These are phyloP conservation scores for Umbelopsis sp. DNA, from an alignment of 192 early-diverging fungal species.

Conservation along the genomic window DNA sequence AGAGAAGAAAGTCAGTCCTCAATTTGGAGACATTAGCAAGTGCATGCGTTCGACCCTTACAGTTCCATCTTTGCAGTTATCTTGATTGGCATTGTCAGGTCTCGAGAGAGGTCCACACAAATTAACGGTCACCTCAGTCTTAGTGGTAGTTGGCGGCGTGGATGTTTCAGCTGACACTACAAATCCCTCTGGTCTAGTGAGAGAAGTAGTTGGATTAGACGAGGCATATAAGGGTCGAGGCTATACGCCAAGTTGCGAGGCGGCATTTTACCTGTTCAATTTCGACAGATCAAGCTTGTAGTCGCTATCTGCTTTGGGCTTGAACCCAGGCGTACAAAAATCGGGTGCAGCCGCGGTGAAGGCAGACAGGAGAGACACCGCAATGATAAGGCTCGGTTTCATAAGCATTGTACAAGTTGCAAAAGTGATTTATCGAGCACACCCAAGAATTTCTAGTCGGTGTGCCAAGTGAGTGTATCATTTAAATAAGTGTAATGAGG, in stretches of 20 bases:
- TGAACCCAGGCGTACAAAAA: slow-evolving; percentile 30
- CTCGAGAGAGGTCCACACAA: slow-evolving; percentile 28
- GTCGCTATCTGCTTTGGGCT: slow-evolving; percentile 8
- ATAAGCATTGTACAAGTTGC: not conserved
- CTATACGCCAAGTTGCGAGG: no score
- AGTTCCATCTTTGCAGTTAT: slow-evolving; percentile 26
- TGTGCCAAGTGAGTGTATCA: no score
- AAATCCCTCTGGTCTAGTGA: slow-evolving; percentile 10
- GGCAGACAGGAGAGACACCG: not conserved
- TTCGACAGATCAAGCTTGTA: slow-evolving; percentile 29
- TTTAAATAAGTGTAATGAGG: no score
- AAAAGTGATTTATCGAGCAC: not conserved
- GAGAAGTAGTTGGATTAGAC: not conserved
- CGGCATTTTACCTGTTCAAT: slow-evolving; percentile 29
- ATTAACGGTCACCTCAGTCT: slow-evolving; percentile 23
- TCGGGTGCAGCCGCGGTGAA: slow-evolving; percentile 15
- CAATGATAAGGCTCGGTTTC: slow-evolving; percentile 12
- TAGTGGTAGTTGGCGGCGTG: slow-evolving; percentile 22
- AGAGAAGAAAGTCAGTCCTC: not conserved
- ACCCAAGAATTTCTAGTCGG: no score
- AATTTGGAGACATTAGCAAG: not conserved
- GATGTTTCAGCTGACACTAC: not conserved
- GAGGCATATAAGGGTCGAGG: not conserved
- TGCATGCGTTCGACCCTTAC: slow-evolving; percentile 17
- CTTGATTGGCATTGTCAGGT: slow-evolving; percentile 18